Base-by-base conservation (phyloP, 2,329 filamentous ascomycete genomes). In the Calonectria crousiana region DNA sequence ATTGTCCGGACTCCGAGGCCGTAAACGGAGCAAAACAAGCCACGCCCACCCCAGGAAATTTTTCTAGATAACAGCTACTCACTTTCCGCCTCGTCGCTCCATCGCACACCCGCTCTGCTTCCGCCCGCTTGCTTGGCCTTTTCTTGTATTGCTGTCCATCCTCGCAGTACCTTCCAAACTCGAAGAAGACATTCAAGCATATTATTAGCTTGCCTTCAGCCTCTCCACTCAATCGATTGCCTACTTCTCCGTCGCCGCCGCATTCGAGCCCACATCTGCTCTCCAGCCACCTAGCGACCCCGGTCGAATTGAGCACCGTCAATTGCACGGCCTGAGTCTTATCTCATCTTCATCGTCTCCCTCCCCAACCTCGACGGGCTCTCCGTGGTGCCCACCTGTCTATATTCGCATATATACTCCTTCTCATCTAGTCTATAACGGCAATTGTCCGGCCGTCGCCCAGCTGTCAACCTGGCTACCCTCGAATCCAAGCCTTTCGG, bases 401-500 rank as follows among this genome's bases (percentile, higher is more conserved):
- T 38, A 20, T 32, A 41, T 51, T 64, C 69, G 66, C 67, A 67
- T 58, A 73, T 72, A 20, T 60, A 23, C 58, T 30, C 51, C 69
- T 75, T 60, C 76, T 70, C 67, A 47, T 53, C 56, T 72, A 64
- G 51, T 47, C 47, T 53, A 60, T 41, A 75, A 65, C 44, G 75
- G 65, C 70, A 77, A 81, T 79, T 71, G 73, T 74, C 69, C 60
- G 71, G 67, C 77, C 71, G 52, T 58, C 74, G 68, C 58, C 62
- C 64, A 83, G 81, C 81, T 86, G 87, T 86, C 91, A 92, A 86
- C 84, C 90, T 93, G 92, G 86, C 86, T 83, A 89, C 90, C 87
- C 88, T 93, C 85, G 89, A 91, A 86, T 86, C 89, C 77, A 89
- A 89, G 83, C 84, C 88, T 79, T 89, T 90, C 88, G 90, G 91